Base-by-base conservation (phyloP, 495 filamentous ascomycete species). In the Aspergillus indologenus region DNA sequence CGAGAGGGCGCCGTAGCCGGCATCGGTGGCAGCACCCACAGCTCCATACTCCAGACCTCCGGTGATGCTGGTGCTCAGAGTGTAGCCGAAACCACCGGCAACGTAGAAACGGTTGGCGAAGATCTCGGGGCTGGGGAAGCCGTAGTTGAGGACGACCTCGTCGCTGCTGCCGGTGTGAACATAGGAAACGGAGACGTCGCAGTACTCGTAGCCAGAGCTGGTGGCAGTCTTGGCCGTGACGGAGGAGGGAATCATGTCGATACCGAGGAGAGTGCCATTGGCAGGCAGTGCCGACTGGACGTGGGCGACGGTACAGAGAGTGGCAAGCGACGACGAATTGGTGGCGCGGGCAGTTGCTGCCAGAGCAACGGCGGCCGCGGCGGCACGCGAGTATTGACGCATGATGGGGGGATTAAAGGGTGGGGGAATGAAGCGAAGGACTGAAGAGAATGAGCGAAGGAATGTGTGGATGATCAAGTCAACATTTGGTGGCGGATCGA, bases 41-140 rank as follows among this genome's bases (percentile, higher is more conserved):
- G 74, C 75, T 45, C 74, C 74, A 47, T 79, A 77, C 54, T 62
- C 53, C 3, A 75, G 67, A 57, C 73, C 73, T 20, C 70, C 68
- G 15, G 71, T 74, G 7, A 65, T 56, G 29, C 69, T 61, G 31
- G 56, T 59, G 44, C 58, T 62, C 14, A 68, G 59, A 22, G 65
- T 66, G 56, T 61, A 75, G n/a, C 72, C 72, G 21, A 69, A 69
- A 20, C 72, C 72, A 40, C 72, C 72, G 26, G 68, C 70, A 26
- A 73, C 70, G 54, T 73, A 73, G 65, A 73, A 75, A 7, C 72
- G 72, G 58, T 68, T 70, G 61, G 70, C 67, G 66, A 70, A 75
- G 47, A 68, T 63, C 11, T 62, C 60, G 19, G 70, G 70, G 42
- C 61, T 61, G n/a, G 72, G 72, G 56, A 75, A 66, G 45, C 62